Evolutionary conservation across 1,284 basidiomycete genomes (phyloP).

Genomic region (Cronartium quercuum): DNA sequence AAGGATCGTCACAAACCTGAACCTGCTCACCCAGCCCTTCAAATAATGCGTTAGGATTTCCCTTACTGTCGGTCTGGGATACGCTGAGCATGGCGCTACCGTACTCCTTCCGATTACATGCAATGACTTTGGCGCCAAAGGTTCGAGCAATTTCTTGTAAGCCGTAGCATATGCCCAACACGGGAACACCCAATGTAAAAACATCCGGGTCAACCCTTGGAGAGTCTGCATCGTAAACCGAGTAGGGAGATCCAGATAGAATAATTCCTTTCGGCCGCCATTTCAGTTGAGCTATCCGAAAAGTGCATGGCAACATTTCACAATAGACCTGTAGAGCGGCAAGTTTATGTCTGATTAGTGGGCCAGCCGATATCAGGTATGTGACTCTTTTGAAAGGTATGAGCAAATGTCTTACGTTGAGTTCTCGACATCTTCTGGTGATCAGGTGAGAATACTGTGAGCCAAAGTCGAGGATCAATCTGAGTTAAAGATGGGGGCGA

Average conservation of each 20-base stretch:
- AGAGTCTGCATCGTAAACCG: conserved; percentile 87
- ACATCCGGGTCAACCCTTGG: conserved; percentile 93
- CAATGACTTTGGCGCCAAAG: conserved; percentile 76
- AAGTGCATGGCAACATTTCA: conserved; percentile 95
- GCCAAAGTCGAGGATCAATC: conserved; percentile 91
- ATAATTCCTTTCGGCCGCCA: conserved; percentile 99
- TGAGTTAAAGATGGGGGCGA: not conserved
- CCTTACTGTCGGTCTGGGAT: conserved; percentile 57
- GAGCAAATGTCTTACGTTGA: conserved; percentile 59
- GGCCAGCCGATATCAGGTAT: not conserved
- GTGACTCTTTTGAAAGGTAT: not conserved
- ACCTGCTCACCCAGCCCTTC: conserved; percentile 73
- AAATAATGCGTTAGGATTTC: conserved; percentile 70
- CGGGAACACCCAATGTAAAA: conserved; percentile 82
- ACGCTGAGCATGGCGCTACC: conserved; percentile 80
- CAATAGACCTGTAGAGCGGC: conserved; percentile 60
- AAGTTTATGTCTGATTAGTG: not conserved
- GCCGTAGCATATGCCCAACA: conserved; percentile 97
- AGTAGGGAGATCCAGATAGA: conserved; percentile 95
- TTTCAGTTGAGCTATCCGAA: conserved; percentile 76
- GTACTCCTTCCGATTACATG: conserved; percentile 90
- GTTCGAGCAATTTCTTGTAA: conserved; percentile 94
- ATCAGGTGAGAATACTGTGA: conserved; percentile 98
- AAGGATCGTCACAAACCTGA: conserved; percentile 63
- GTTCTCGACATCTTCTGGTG: conserved; percentile 93